Base-by-base conservation (phyloP, 495 filamentous ascomycete genomes). In the Penicillium maclennaniae region DNA sequence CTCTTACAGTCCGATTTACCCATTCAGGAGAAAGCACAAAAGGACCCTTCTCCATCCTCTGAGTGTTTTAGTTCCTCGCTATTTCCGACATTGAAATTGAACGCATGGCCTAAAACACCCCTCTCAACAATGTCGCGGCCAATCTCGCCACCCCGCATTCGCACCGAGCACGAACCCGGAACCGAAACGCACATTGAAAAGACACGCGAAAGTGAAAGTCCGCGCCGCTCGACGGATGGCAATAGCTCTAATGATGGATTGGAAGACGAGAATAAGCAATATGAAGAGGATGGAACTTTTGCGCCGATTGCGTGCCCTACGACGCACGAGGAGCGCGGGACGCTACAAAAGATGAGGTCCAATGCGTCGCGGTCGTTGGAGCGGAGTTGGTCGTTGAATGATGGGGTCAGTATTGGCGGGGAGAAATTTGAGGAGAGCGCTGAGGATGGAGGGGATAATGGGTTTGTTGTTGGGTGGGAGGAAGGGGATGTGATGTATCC, bases 401-500 rank as follows among this genome's bases (percentile, higher is more conserved):
- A 84, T 56, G 84, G 84, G 10, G 74, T 73, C 45, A 83, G 81
- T 37, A 63, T 71, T 7, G 67, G 69, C 14, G 69, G 73, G 39
- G 55, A 68, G 14, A 62, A 68, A 14, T 62, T 59, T 7, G 63
- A 68, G 16, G 51, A 50, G 16, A 51, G 51, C 4, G 43, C 43
- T 16, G 48, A 55, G 55, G 39, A 37, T 55, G 40, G 40, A 51
- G 15, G 55, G 0, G 59, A 59, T 39, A 54, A 52, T 43, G 73
- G 67, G 1, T 89, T 81, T 53, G 79, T 83, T 53, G 90, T 95
- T 31, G 63, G 65, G 6, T 95, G 87, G 85, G 83, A 85, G 47
- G 87, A 89, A 27, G 67, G 75, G 38, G 92, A 97, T 67, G 84
- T 87, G 0, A 52, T 78, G 69, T 85, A 85, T 59, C 92, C 92